Evolutionary conservation across 345 rosid genomes (phyloP).

Genomic region (Rhizophora apiculata): DNA sequence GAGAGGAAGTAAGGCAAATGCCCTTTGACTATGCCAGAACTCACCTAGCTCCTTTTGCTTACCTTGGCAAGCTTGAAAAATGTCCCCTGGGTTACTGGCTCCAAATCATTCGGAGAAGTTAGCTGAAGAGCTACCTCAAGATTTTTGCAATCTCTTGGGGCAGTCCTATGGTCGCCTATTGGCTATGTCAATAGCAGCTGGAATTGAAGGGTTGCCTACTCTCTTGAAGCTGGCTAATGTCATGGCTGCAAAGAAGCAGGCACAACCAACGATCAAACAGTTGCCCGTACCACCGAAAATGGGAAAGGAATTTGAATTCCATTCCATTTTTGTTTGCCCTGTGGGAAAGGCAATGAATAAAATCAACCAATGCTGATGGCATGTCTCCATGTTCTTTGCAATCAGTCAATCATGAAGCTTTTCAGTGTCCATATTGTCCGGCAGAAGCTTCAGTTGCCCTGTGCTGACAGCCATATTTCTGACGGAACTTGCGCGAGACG

Average conservation of each 20-base stretch:
- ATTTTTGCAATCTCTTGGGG: constrained; percentile 47
- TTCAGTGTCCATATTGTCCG: constrained; percentile 70
- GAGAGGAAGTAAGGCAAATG: constrained; percentile 44
- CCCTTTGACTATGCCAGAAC: constrained; percentile 59
- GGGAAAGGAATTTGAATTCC: constrained; percentile 64
- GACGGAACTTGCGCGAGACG: not conserved
- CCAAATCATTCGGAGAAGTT: constrained; percentile 45
- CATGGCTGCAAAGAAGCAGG: constrained; percentile 63
- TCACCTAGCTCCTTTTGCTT: constrained; percentile 44
- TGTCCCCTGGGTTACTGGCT: constrained; percentile 48
- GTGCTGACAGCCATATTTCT: constrained; percentile 57
- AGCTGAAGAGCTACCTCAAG: constrained; percentile 43
- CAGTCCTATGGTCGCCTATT: constrained; percentile 50
- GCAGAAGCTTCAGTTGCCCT: constrained; percentile 35
- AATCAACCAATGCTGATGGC: constrained; percentile 73
- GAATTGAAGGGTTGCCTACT: constrained; percentile 53
- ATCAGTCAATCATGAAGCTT: constrained; percentile 65
- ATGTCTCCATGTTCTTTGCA: constrained; percentile 68
- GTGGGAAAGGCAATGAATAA: constrained; percentile 60
- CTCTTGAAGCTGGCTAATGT: constrained; percentile 64
- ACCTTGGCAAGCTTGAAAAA: constrained; percentile 40
- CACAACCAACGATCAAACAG: constrained; percentile 61
- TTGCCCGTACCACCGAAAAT: constrained; percentile 58
- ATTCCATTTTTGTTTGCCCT: constrained; percentile 69
- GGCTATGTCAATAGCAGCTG: constrained; percentile 55